Evolutionary conservation across 1,284 basidiomycete genomes (phyloP).

Genomic region (Tetrapyrgos nigripes): DNA sequence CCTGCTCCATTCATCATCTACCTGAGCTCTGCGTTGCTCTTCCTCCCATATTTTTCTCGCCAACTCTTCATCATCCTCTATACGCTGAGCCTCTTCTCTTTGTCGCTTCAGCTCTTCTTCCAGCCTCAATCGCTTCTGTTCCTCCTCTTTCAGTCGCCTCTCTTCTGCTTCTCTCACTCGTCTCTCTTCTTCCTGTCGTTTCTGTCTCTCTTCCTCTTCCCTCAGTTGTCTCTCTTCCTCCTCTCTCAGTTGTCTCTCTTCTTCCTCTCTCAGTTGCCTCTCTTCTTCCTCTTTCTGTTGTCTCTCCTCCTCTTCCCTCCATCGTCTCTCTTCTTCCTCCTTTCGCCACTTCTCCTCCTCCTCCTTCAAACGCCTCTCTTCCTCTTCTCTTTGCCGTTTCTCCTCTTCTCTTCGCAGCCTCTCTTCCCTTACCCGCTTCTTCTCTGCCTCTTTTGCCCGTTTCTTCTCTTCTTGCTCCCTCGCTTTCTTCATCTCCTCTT

Average conservation of each 20-base stretch:
- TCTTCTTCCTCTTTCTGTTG: conserved; percentile 16
- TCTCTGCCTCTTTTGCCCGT: conserved; percentile 22
- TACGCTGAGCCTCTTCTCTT: conserved; percentile 11
- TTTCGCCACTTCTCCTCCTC: conserved; percentile 9
- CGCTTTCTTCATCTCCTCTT: neutral
- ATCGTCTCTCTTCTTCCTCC: conserved; percentile 11
- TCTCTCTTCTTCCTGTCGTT: conserved; percentile 13
- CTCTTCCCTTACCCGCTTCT: conserved; percentile 16
- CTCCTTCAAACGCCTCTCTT: conserved; percentile 7
- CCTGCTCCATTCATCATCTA: neutral
- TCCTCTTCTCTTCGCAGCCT: conserved; percentile 24
- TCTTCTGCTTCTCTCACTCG: neutral
- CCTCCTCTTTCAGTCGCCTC: conserved; percentile 3
- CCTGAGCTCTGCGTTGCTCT: neutral
- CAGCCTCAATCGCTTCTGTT: conserved; percentile 19
- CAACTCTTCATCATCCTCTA: neutral
- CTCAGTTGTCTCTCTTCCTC: conserved; percentile 12
- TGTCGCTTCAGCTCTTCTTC: conserved; percentile 22
- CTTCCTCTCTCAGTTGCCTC: conserved; percentile 21
- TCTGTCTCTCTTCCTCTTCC: conserved; percentile 15
- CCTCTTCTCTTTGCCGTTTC: conserved; percentile 23
- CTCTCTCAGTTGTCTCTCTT: conserved; percentile 21
- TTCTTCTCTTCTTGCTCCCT: neutral
- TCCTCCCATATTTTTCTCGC: conserved; percentile 8
- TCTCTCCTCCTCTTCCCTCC: conserved; percentile 22